A percentile compares a stretch with the other conserved stretches of the same genome.
phyloP scores from a whole-genome alignment of 1,139 yeast species.

The Saccharomycopsis hybrid region DNA sequence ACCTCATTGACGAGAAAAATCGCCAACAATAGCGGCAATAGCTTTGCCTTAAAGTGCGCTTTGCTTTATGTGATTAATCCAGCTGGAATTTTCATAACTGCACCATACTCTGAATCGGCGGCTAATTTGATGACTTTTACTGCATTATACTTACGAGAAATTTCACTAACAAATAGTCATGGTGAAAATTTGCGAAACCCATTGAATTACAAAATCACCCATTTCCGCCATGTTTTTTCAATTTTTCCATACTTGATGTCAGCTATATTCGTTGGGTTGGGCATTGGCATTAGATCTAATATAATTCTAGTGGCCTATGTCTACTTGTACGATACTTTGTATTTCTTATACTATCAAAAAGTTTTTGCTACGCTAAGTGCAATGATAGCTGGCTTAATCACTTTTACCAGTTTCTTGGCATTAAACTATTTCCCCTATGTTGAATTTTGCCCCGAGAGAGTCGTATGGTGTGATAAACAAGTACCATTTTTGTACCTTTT shows the following conservation, averaged over 20 bases:
- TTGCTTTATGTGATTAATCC: slow-evolving; percentile 57
- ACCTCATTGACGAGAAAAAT: slow-evolving; percentile 18
- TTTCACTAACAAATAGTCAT: slow-evolving; percentile 26
- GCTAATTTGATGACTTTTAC: slow-evolving; percentile 60
- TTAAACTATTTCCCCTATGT: slow-evolving; percentile 50
- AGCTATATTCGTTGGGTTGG: slow-evolving; percentile 51
- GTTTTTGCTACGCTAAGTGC: slow-evolving; percentile 27
- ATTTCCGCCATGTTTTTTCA: neutral
- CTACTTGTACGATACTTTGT: slow-evolving; percentile 51
- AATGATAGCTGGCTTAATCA: slow-evolving; percentile 47
- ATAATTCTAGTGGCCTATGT: slow-evolving; percentile 65
- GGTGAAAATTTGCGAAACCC: neutral
- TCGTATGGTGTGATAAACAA: slow-evolving; percentile 64
- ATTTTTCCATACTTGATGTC: slow-evolving; percentile 40
- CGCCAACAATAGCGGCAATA: slow-evolving; percentile 22
- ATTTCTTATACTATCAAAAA: slow-evolving; percentile 25
- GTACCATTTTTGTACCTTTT: slow-evolving; percentile 64
- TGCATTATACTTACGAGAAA: slow-evolving; percentile 50
- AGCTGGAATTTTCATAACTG: slow-evolving; percentile 72
- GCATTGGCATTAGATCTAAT: slow-evolving; percentile 68
- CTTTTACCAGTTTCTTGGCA: slow-evolving; percentile 41
- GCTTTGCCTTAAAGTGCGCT: slow-evolving; percentile 35
- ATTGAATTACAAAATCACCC: neutral
- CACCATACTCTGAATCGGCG: slow-evolving; percentile 72
- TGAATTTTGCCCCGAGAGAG: slow-evolving; percentile 61